Evolutionary conservation across 805 yeast genomes (phyloP).

Genomic region (Kazachstania taianensis): DNA sequence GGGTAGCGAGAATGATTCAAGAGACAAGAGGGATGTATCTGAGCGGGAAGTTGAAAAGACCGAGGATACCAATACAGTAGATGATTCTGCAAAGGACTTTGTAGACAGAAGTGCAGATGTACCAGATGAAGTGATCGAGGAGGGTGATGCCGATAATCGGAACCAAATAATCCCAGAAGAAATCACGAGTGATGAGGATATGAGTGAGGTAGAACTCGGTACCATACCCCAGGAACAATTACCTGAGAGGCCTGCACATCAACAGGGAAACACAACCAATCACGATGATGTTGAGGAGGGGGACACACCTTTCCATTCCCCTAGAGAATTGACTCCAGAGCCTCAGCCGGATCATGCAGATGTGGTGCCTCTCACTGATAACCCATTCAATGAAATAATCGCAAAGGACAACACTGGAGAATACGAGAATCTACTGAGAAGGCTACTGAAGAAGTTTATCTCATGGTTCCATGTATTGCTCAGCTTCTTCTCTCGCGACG

Average conservation of each 20-base stretch:
- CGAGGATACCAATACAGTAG: slow-evolving; percentile 1
- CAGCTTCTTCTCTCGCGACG: not conserved
- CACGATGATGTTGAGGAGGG: too few species aligned
- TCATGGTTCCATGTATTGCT: slow-evolving; percentile 7
- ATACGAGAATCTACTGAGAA: slow-evolving; percentile 6
- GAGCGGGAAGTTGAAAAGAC: not conserved
- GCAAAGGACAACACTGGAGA: slow-evolving; percentile 1
- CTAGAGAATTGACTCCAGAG: too few species aligned
- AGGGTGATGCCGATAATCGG: not conserved
- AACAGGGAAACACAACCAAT: too few species aligned
- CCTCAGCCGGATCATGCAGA: too few species aligned
- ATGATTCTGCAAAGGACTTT: not conserved
- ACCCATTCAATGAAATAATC: not conserved
- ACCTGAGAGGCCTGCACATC: too few species aligned
- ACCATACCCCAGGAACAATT: too few species aligned
- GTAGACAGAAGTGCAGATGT: not conserved
- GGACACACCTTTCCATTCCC: too few species aligned
- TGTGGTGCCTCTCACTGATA: not conserved
- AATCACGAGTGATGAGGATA: too few species aligned
- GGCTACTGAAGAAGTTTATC: slow-evolving; percentile 5
- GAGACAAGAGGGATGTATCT: not conserved
- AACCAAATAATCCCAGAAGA: too few species aligned
- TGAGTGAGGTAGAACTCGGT: too few species aligned
- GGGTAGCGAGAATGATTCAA: not conserved
- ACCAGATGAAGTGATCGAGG: slow-evolving; percentile 1